phyloP scores from a whole-genome alignment of 352 stramenopile genomes.

The Phytophthora syringae region DNA sequence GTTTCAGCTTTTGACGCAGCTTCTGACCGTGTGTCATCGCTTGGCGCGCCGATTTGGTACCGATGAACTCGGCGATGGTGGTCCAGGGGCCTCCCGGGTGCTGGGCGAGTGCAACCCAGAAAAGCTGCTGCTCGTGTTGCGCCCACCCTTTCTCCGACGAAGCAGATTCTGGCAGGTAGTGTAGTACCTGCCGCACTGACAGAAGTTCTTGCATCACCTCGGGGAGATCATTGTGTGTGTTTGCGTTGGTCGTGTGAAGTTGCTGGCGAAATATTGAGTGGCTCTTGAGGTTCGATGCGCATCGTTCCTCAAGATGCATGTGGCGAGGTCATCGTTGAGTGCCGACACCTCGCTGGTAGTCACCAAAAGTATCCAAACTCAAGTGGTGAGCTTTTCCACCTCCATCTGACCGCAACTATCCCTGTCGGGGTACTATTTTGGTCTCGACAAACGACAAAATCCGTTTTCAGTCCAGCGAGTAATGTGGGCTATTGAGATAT shows the following conservation, averaged over 20 bases:
- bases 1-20: conserved; percentile 55
- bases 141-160: conserved; percentile 43
- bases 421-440: too few relatives aligned
- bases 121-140: conserved; percentile 45
- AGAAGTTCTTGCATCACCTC: conserved; percentile 42
- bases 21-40: conserved; percentile 62
- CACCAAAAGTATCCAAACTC: conserved; percentile 29
- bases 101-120: conserved; percentile 48
- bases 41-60: conserved; percentile 54
- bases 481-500: too few relatives aligned
- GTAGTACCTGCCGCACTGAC: conserved; percentile 33
- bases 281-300: conserved; percentile 1
- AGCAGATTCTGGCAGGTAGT: conserved; percentile 30
- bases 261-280: conserved; percentile 27
- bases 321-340: not conserved
- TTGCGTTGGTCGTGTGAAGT: not conserved
- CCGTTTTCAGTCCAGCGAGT: conserved; percentile 21
- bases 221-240: conserved; percentile 32
- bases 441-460: conserved; percentile 20
- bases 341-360: not conserved
- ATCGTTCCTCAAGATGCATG: not conserved
- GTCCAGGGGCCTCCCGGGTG: conserved; percentile 57
- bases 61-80: conserved; percentile 50
- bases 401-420: conserved; percentile 5
- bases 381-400: conserved; percentile 3